These are phyloP conservation scores for Cladosporium halotolerans DNA, from an alignment of 2,329 filamentous ascomycete genomes.

Conservation along the genomic window DNA sequence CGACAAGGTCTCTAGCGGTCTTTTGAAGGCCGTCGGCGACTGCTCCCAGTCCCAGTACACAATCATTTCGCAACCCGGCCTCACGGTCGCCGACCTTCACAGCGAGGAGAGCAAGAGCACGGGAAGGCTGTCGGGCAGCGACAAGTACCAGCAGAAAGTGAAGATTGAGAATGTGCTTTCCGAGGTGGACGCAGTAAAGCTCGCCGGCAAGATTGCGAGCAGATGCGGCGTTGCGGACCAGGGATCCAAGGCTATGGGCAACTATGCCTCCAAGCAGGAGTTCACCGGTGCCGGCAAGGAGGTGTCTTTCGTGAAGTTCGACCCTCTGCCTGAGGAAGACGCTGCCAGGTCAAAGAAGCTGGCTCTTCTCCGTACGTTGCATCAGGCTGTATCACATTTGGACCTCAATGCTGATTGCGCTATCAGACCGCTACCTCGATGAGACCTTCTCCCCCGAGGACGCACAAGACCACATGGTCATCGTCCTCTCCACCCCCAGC, in stretches of 20 bases:
- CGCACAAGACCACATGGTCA: constrained; percentile 7
- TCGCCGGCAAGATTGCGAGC: constrained; percentile 39
- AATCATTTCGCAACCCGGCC: constrained; percentile 68
- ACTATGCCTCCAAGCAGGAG: background rate
- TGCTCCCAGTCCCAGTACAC: constrained; percentile 54
- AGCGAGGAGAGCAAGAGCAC: background rate
- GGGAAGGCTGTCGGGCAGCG: background rate
- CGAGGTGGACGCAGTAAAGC: constrained; percentile 37
- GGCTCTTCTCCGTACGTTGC: background rate
- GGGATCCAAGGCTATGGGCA: background rate
- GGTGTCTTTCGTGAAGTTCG: background rate
- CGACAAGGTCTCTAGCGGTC: constrained; percentile 23
- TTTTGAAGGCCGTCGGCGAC: constrained; percentile 36
- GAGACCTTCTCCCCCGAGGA: background rate
- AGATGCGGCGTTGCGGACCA: constrained; percentile 34
- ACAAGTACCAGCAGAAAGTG: constrained; percentile 21
- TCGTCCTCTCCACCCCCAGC: constrained; percentile 10
- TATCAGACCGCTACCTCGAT: background rate
- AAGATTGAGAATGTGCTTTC: constrained; percentile 50
- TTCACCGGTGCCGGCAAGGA: background rate
- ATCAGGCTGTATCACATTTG: background rate
- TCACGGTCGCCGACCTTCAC: constrained; percentile 62
- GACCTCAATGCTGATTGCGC: too few species aligned
- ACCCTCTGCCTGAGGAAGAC: background rate
- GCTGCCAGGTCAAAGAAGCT: background rate